Conservation (phyloP, 345 rosid species). For the Excoecaria agallocha region DNA sequence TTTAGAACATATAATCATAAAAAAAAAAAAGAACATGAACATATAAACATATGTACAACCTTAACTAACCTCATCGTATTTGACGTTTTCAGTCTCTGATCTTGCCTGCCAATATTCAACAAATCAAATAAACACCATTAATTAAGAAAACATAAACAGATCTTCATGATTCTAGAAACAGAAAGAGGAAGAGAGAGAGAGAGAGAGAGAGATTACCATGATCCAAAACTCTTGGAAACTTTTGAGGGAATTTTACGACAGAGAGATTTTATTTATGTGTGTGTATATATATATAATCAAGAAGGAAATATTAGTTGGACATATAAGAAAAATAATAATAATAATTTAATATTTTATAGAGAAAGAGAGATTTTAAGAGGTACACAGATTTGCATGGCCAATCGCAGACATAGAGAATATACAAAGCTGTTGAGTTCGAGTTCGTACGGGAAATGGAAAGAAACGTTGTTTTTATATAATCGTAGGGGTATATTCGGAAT, state of each 20-base stretch:
- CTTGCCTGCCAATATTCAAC: constrained; percentile 27
- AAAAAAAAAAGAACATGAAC: no score
- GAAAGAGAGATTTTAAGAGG: background rate
- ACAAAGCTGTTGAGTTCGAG: background rate
- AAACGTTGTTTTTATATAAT: no score
- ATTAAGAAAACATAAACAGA: background rate
- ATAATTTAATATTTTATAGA: no score
- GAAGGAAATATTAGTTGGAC: background rate
- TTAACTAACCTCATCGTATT: constrained; percentile 33
- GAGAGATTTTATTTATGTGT: no score
- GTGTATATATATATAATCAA: background rate
- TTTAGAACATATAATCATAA: no score
- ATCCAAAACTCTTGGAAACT: background rate
- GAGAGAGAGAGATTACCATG: constrained; percentile 22
- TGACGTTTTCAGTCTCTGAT: constrained; percentile 21
- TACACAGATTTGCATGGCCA: background rate
- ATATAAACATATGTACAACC: background rate
- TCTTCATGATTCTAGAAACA: background rate
- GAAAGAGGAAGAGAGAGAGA: no score
- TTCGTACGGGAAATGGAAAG: background rate
- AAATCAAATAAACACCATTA: background rate
- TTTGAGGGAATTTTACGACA: background rate
- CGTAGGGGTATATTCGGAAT: background rate
- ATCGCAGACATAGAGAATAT: background rate
- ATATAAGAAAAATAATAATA: no score